Evolutionary conservation across 2,329 filamentous ascomycete species (phyloP).

Genomic region (Hypoxylon sp.): DNA sequence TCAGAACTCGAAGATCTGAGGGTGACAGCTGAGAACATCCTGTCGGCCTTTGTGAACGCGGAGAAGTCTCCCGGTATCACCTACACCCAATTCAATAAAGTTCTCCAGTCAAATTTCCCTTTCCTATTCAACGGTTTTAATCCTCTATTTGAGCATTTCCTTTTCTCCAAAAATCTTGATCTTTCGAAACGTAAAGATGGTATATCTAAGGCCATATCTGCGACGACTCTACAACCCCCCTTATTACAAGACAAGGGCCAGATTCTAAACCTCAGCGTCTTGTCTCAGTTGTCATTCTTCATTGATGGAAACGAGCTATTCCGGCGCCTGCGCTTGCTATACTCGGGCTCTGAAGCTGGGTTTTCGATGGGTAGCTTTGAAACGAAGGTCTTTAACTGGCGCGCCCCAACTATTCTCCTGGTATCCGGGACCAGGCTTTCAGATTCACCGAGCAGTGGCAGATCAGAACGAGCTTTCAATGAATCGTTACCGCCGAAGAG

Average conservation of each 20-base stretch:
- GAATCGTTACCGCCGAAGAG: conserved; percentile 74
- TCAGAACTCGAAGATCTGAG: conserved; percentile 70
- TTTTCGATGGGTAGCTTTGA: conserved; percentile 85
- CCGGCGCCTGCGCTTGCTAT: conserved; percentile 73
- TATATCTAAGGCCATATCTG: conserved; percentile 32
- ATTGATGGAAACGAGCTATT: conserved; percentile 75
- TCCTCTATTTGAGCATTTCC: conserved; percentile 79
- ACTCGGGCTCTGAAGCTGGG: conserved; percentile 77
- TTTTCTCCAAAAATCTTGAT: conserved; percentile 79
- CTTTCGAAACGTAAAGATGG: conserved; percentile 67
- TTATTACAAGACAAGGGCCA: conserved; percentile 66
- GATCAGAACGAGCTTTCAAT: conserved; percentile 69
- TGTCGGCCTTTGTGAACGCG: conserved; percentile 74
- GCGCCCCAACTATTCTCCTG: conserved; percentile 78
- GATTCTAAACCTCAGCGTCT: conserved; percentile 73
- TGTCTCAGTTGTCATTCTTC: conserved; percentile 81
- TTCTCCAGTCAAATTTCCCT: conserved; percentile 72
- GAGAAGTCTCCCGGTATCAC: conserved; percentile 74
- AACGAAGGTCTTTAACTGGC: conserved; percentile 81
- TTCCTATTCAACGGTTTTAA: conserved; percentile 77
- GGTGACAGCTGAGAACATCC: conserved; percentile 72
- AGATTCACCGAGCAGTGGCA: conserved; percentile 59
- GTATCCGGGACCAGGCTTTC: conserved; percentile 74
- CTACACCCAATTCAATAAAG: conserved; percentile 70
- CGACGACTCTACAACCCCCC: conserved; percentile 53